Conservation (phyloP, 371 early-diverging fungal genomes). For the Sporodiniella umbellata region DNA sequence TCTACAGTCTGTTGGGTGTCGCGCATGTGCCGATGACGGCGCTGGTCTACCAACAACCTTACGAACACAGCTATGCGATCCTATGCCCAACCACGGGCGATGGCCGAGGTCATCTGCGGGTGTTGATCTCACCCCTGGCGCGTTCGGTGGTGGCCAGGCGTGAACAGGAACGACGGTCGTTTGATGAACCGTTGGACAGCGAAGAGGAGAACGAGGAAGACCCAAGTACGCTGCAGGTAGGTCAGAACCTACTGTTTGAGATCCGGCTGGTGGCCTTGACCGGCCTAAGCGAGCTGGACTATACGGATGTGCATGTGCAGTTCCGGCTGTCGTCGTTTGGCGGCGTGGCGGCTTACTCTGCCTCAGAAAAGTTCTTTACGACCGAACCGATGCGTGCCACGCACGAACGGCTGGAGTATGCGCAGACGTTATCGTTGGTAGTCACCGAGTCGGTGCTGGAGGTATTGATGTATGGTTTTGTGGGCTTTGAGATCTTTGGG, state of each 20-base stretch:
- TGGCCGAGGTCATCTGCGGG: slow-evolving; percentile 42
- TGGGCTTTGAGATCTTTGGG: slow-evolving; percentile 69
- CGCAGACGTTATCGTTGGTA: slow-evolving; percentile 57
- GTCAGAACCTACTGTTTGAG: slow-evolving; percentile 68
- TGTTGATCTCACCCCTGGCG: slow-evolving; percentile 50
- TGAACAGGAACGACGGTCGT: too few relatives aligned
- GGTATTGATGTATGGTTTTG: slow-evolving; percentile 31
- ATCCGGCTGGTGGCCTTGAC: slow-evolving; percentile 63
- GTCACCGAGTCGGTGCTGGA: slow-evolving; percentile 47
- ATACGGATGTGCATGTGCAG: slow-evolving; percentile 78
- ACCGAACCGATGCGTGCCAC: slow-evolving; percentile 57
- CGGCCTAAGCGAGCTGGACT: slow-evolving; percentile 68
- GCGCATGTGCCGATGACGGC: slow-evolving; percentile 51
- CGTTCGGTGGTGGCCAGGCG: slow-evolving; percentile 22
- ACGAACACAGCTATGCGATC: slow-evolving; percentile 50
- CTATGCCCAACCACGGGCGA: slow-evolving; percentile 58
- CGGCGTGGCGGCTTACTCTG: slow-evolving; percentile 33
- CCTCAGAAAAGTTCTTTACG: slow-evolving; percentile 60
- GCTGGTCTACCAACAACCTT: slow-evolving; percentile 47
- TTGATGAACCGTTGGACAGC: too few relatives aligned
- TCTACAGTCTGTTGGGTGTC: slow-evolving; percentile 65
- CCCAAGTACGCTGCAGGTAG: slow-evolving; percentile 26
- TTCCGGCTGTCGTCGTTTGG: slow-evolving; percentile 70
- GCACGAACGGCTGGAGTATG: slow-evolving; percentile 56
- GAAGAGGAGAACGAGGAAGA: slow-evolving; percentile 11